These are phyloP conservation scores for Morella rubra DNA, from an alignment of 306 rosid genomes.

Conservation along the genomic window DNA sequence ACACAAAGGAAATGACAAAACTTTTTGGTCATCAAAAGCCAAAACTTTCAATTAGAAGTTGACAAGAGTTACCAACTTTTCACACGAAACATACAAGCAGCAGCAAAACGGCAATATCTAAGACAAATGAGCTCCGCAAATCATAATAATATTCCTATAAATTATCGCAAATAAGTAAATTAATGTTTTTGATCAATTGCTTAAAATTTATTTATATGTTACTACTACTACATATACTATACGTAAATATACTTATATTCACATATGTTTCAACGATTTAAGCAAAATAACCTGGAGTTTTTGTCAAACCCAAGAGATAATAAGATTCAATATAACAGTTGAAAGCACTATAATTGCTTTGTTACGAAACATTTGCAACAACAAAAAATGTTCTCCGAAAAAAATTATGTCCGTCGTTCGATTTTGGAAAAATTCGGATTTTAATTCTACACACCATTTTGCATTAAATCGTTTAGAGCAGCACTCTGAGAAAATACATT, in stretches of 20 bases:
- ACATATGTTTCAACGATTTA: too few relatives aligned
- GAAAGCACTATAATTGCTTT: not conserved
- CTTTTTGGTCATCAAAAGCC: too few relatives aligned
- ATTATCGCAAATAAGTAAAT: too few relatives aligned
- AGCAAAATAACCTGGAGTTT: too few relatives aligned
- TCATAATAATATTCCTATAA: not conserved
- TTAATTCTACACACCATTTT: not conserved
- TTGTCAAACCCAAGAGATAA: not conserved
- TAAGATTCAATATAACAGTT: not conserved
- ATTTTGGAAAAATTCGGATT: too few relatives aligned
- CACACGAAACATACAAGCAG: not conserved
- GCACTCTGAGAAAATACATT: not conserved
- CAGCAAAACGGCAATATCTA: not conserved
- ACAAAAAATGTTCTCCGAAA: not conserved
- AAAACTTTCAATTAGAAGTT: too few relatives aligned
- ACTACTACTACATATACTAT: too few relatives aligned
- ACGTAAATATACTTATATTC: not conserved
- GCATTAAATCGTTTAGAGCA: not conserved
- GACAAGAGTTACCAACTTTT: not conserved
- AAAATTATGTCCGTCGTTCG: not conserved
- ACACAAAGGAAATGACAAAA: too few relatives aligned
- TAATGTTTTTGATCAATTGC: too few relatives aligned
- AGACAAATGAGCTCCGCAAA: too few relatives aligned
- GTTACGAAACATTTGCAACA: not conserved
- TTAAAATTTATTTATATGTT: too few relatives aligned